Base-by-base conservation (phyloP, 1,284 basidiomycete species). In the Cryptococcus maquisensis region DNA sequence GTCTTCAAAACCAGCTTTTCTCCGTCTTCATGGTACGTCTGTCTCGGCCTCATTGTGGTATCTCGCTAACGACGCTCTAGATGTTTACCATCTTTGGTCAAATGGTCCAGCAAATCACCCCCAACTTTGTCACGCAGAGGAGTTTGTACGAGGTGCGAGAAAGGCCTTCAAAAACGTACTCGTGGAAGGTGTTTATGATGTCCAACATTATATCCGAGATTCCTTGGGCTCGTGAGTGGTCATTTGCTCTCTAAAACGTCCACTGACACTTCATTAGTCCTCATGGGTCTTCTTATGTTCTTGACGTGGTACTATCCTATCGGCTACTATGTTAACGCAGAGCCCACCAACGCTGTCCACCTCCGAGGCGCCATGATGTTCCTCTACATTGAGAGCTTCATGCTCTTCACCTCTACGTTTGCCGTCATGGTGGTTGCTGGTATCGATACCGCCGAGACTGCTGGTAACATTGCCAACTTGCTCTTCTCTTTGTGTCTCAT, bases 1-100 rank as follows among this genome's bases (percentile, higher is more conserved):
- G 88, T 45, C 84, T 86, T 0, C 88, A 91, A 72, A 88, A 89
- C 74, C 88, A 90, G 73, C 81, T 92, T 41, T 92, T 92, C 68
- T 69, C 73, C 20, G 70, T 73, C 45, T 78, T 79, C 62, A 77
- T 77, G 73, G 68, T 78, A 50, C 21, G 24, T 44, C 38, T 26
- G n/a, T 38, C 16, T 20, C 36, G 6, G 18, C 15, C 28, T 82
- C 79, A 54, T 23, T 21, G 16, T 32, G 21, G 38, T 9, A 10
- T 21, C 7, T 6, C 20, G 9, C 9, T 43, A 23, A 23, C 38
- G 41, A 24, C 35, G 9, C 9, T 15, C 1, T 42, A 67, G 66
- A 56, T 74, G 48, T 72, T 75, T 63, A 69, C 72, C 45, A 69
- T 78, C 54, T 76, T 76, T 58, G 68, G 72, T 44, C 76, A 77